Evolutionary conservation across 2,329 filamentous ascomycete genomes (phyloP), one percentile per base, ranked within the genome.

Genomic region (Ambrosiella cleistominuta): DNA sequence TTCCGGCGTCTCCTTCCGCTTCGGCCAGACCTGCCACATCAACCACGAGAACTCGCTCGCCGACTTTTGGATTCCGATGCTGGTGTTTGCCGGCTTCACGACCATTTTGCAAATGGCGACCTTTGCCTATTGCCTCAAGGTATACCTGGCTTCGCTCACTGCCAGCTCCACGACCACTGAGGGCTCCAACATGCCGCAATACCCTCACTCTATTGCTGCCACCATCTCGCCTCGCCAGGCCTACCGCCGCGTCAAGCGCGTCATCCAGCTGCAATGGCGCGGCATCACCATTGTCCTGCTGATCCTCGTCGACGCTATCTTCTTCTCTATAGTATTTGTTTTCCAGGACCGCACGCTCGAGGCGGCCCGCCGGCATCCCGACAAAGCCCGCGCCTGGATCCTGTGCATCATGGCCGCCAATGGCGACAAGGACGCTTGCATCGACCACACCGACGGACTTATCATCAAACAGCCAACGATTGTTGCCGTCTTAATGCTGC

Each of bases 1-100:
- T 62, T 96, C 90, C 55, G 93, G 93, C 17, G 88, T 96, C 3
- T 97, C 90, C 1, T 97, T 91, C 71, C 84, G 93, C 55, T 96
- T 97, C 66, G 93, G 93, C 56, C 78, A 79, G 53, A 86, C 89
- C 36, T 98, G 93, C 70, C 91, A 96, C 68, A 90, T 97, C 73
- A 97, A 97, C 73, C 88, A 95, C 69, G 72, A 80, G 58, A 80
- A 95, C 68, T 90, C 88, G 61, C 73, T 95, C 68, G 80, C 82
- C 38, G 86, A 85, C 66, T 88, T 95, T 66, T 97, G 91, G 91
- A 88, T 90, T 13, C 94, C 93, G 0, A 70, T 96, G 36, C 75
- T 95, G 63, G 79, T 83, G 3, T 85, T 97, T 65, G 80, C 88
- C 39, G 85, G 81, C 27, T 71, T 85, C 45, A 86, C 89, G 0